Percentiles rank a stretch among this genome's conserved stretches.
Conservation (phyloP, 805 yeast species). For the Saccharomyces mikatae region DNA sequence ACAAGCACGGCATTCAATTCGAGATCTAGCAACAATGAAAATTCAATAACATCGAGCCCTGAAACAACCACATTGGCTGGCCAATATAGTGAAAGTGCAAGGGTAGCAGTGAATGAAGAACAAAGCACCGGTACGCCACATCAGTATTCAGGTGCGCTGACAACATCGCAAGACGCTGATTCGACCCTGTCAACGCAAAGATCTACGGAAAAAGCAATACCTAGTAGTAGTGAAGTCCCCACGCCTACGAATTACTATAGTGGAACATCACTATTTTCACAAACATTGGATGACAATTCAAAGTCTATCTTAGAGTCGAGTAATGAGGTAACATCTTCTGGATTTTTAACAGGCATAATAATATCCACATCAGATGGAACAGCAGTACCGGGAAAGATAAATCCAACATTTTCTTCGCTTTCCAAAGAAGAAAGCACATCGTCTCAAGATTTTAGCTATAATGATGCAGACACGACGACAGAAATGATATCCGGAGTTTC, state of each 20-base stretch:
- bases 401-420: neutral
- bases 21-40: neutral
- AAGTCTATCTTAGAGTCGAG: neutral
- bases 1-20: neutral
- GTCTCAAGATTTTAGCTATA: neutral
- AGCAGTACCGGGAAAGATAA: neutral
- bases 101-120: neutral
- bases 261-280: neutral
- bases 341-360: neutral
- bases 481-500: neutral
- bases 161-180: neutral
- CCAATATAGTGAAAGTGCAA: neutral
- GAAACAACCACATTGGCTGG: neutral
- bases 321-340: neutral
- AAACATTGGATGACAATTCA: neutral
- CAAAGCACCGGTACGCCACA: neutral
- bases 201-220: neutral
- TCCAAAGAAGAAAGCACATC: neutral
- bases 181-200: neutral
- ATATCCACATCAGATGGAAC: neutral
- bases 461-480: neutral
- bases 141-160: neutral
- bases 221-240: neutral
- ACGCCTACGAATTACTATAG: neutral
- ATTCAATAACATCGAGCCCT: neutral